Base-by-base conservation (phyloP, 2,329 filamentous ascomycete genomes). In the Fusarium begoniae region DNA sequence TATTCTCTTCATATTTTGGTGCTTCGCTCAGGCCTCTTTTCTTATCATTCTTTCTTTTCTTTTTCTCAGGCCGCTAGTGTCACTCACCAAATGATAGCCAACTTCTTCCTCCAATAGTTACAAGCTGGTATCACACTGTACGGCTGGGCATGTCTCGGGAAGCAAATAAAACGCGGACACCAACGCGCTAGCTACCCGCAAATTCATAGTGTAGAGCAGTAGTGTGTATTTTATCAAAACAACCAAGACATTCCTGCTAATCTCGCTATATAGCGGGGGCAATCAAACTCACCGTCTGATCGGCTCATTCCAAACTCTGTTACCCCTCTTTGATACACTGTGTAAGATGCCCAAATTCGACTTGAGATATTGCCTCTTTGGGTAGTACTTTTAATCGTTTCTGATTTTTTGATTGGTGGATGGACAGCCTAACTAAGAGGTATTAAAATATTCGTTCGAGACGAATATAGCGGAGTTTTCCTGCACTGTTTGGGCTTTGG, bases 351-450 rank as follows among this genome's bases (percentile, higher is more conserved):
- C 6, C 24, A 22, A 55, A 41, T 55, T 55, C 32, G n/a, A 24
- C 18, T 3, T 24, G 30, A 17, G 0, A 12, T 38, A 26, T 26
- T 53, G 6, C 50, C 13, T 53, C 30, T 53, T 53, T 37, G 50
- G 32, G 50, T 11, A 38, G 26, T 35, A 53, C 32, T 37, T 38
- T 38, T 26, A 38, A 38, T 37, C 0, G 9, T 24, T 20, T 20
- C 17, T 20, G n/a, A 22, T 53, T 38, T 38, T 53, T 22, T 35
- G 6, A 53, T 53, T 53, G 17, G 32, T 15, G 11, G 30, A 35
- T 35, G 0, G 2, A 2, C 0, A 8, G 1, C 0, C 22, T 9
- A 35, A 35, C 30, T 18, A 35, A 18, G 30, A 51, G 11, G 22
- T 12, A 32, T 35, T 9, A 13, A 51, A 13, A 24, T 28, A 50